Base-by-base conservation (phyloP, 169 alveolate genomes). In the Theileria equi region DNA sequence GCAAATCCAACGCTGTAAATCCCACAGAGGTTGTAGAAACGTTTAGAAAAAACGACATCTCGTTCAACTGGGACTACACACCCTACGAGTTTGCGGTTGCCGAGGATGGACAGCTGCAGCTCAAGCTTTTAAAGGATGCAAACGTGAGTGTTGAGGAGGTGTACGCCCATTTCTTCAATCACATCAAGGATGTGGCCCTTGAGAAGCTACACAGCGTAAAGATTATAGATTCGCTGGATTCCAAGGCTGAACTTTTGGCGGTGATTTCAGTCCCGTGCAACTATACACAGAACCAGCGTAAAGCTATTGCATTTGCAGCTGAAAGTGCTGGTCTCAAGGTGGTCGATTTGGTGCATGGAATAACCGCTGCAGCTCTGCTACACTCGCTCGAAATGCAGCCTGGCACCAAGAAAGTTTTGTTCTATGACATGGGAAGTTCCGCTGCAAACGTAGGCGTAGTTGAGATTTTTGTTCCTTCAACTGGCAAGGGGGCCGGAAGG, bases 221-320 rank as follows among this genome's bases (percentile, higher is more conserved):
- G 60, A 81, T 69, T 38, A 54, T 49, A 34, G 63, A 76, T 11
- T 17, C 66, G 38, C 66, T 32, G 32, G 65, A 45, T 1, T 32
- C 44, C 21, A 36, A 80, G 48, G 65, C 59, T 35, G 40, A 66
- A 54, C 70, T 81, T 17, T 41, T 77, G 47, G 84, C 89, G 36
- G 89, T 86, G 19, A 78, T 86, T 29, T 60, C 92, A 10, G 71
- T 86, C 16, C 92, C 92, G 28, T 81, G 90, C 64, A 78, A 86
- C 72, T 86, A 71, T 49, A 63, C 82, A 11, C 92, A 81, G 66
- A 73, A 77, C 32, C 81, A 80, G 49, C 62, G 86, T 17, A 64
- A 53, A 65, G 89, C 90, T 3, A 52, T 86, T 28, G 50, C 50
- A 10, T 70, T 68, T 53, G 89, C 92, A 32, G 69, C 87, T 0